phyloP scores from a whole-genome alignment of 352 stramenopile genomes.

The Phytophthora lateralis region DNA sequence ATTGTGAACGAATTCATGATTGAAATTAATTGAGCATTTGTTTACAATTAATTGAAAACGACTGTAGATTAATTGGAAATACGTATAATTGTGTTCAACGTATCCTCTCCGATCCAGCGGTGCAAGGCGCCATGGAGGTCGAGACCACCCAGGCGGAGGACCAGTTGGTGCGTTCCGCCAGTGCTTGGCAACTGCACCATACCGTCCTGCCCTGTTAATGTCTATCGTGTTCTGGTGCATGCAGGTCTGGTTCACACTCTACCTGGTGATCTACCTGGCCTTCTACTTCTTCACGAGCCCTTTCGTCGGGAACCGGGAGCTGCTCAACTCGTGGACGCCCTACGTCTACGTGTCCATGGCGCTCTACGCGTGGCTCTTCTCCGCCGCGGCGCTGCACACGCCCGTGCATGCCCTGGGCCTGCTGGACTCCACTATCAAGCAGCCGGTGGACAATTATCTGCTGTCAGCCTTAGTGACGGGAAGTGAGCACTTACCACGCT shows the following conservation, averaged over 20 bases:
- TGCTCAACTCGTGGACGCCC: constrained; percentile 85
- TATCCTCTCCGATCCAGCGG: neutral
- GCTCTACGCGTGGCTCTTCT: constrained; percentile 86
- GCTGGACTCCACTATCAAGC: constrained; percentile 83
- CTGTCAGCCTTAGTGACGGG: neutral
- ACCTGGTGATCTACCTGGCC: constrained; percentile 77
- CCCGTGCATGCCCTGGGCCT: constrained; percentile 74
- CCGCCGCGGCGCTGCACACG: constrained; percentile 74
- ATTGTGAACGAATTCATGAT: no score
- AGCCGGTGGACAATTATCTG: constrained; percentile 55
- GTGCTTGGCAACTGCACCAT: neutral
- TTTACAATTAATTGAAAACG: no score
- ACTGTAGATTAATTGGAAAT: neutral
- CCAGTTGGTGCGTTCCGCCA: constrained; percentile 36
- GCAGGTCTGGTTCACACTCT: constrained; percentile 86
- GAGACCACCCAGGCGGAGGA: constrained; percentile 41
- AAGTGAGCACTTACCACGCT: neutral
- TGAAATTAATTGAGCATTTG: no score
- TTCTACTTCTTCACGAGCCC: constrained; percentile 92
- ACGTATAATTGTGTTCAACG: no score
- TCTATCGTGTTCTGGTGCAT: neutral
- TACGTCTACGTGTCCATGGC: constrained; percentile 90
- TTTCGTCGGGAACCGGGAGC: constrained; percentile 84
- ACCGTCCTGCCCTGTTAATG: constrained; percentile 3
- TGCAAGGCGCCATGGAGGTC: constrained; percentile 11